Conservation (phyloP, 768 basidiomycete species). For the Polyporus arcularius region DNA sequence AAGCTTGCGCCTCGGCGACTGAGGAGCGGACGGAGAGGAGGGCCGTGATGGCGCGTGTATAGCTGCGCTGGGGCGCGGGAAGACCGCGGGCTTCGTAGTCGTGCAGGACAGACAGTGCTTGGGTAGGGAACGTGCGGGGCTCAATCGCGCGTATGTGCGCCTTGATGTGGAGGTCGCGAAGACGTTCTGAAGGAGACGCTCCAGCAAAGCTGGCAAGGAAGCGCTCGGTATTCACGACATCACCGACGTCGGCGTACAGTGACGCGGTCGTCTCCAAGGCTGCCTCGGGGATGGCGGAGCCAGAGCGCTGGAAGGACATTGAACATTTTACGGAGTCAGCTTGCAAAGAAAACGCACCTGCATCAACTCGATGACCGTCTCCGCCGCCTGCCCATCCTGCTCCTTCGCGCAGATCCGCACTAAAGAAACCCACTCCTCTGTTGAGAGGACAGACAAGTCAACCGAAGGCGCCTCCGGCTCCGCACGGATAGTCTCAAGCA, state of each 20-base stretch:
- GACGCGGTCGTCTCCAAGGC: conserved; percentile 49
- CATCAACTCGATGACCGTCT: conserved; percentile 56
- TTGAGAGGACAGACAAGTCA: conserved; percentile 1
- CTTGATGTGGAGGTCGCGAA: conserved; percentile 74
- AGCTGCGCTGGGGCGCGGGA: conserved; percentile 73
- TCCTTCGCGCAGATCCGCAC: conserved; percentile 17
- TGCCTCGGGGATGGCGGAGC: conserved; percentile 42
- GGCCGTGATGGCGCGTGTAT: conserved; percentile 64
- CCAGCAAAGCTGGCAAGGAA: conserved; percentile 14
- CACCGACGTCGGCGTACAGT: conserved; percentile 48
- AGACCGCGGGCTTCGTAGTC: conserved; percentile 63
- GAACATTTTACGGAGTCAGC: background rate
- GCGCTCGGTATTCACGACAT: conserved; percentile 46
- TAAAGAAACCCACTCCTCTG: conserved; percentile 16
- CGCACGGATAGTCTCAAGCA: background rate
- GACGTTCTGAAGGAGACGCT: conserved; percentile 47
- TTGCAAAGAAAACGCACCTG: conserved; percentile 32
- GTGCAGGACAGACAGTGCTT: conserved; percentile 70
- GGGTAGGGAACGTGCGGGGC: conserved; percentile 50
- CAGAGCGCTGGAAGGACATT: conserved; percentile 40
- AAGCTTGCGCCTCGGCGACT: conserved; percentile 71
- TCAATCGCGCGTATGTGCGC: conserved; percentile 57
- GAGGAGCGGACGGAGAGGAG: conserved; percentile 50
- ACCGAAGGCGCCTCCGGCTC: background rate
- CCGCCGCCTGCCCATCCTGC: conserved; percentile 51